Conservation (phyloP, 345 rosid species). For the Citrus mangshanensis region DNA sequence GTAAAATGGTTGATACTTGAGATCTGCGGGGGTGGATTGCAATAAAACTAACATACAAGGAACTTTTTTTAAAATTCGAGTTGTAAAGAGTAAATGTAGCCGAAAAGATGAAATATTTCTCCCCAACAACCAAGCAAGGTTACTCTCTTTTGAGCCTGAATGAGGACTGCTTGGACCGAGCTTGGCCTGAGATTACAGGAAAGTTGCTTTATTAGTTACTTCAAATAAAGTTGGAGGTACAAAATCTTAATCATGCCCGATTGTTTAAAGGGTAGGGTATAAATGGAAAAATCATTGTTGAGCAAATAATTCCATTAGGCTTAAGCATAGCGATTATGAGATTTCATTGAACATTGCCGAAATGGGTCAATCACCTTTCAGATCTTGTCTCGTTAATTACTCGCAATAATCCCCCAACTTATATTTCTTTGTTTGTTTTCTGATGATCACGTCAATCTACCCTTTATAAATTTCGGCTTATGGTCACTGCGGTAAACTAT, state of each 20-base stretch:
- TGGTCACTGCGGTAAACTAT: not conserved
- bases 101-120: not conserved
- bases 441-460: not conserved
- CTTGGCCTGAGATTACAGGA: not conserved
- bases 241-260: not conserved
- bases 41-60: not conserved
- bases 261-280: not conserved
- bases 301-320: not conserved
- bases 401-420: not conserved
- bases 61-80: not conserved
- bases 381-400: not conserved
- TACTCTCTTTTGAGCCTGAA: not conserved
- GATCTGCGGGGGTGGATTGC: not conserved
- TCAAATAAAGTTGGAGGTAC: not conserved
- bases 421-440: not conserved
- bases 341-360: slow-evolving; percentile 4
- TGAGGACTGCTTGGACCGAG: not conserved
- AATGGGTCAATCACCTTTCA: slow-evolving; percentile 2
- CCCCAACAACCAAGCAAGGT: not conserved
- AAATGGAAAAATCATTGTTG: not conserved
- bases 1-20: not conserved
- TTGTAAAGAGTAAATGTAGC: not conserved
- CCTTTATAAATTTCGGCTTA: not conserved
- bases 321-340: not conserved
- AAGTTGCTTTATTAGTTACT: not conserved